Base-by-base conservation (phyloP, 352 stramenopile genomes). In the Pythium plurisporium region DNA sequence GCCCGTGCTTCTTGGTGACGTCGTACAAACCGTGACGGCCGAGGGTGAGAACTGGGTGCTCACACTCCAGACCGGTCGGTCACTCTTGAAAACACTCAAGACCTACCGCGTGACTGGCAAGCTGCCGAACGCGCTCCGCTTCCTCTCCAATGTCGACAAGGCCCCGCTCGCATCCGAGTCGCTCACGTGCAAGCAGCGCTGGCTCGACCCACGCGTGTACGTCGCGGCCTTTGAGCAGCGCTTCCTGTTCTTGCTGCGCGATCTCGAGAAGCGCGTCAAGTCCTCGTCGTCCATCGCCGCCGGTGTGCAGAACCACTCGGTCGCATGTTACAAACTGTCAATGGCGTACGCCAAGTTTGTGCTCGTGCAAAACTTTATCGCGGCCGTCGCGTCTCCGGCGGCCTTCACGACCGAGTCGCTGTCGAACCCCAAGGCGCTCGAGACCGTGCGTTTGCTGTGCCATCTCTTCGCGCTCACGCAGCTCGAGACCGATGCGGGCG, bases 41-140 rank as follows among this genome's bases (percentile, higher is more conserved):
- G 95, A 98, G 69, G 95, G 95, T 38, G 95, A 98, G 62, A 98
- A 98, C 73, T 92, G 96, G 55, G 96, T 99, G 64, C 73, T 99
- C 20, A 91, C 91, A 15, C 86, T 97, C 58, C 56, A 64, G 41
- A 58, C 56, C 25, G 56, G 29, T n/a, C 56, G 56, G 19, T 34
- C 56, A 26, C 56, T 86, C 26, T 36, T 83, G 42, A 86, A 86
- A 58, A 38, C 74, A 4, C 63, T 84, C 14, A 53, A 20, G 1
- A 62, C 68, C 27, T 87, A 72, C 55, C 74, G 73, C 23, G 47
- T 59, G 14, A 61, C 40, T 26, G 60, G 33, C 2, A 40, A 25
- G 26, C 54, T 81, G 23, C 74, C 74, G 20, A 62, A 59, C 17
- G 63, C 57, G 2, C 67, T 86, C 62, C 36, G 69, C 12, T 85